Evolutionary conservation across 1,139 yeast genomes (phyloP).

Genomic region (Taphrina wiesneri): DNA sequence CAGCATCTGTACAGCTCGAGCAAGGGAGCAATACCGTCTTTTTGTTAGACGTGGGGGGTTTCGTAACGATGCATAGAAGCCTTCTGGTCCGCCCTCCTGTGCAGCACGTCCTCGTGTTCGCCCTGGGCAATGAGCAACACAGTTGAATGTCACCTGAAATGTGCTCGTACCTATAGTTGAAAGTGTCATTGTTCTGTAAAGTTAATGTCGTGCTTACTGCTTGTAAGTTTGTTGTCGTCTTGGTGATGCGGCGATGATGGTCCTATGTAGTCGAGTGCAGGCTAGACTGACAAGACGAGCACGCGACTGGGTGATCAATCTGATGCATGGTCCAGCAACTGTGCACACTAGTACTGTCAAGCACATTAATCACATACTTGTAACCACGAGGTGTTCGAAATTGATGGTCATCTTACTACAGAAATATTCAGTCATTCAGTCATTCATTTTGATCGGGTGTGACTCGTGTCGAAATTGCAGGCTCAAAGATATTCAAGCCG

Average conservation of each 20-base stretch:
- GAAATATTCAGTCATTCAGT: background rate
- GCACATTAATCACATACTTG: background rate
- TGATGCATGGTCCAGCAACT: background rate
- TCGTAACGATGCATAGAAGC: background rate
- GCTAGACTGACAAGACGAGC: background rate
- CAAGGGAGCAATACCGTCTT: background rate
- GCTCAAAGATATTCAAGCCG: too few relatives aligned
- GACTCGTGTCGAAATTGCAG: too few relatives aligned
- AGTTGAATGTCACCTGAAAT: background rate
- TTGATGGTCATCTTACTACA: background rate
- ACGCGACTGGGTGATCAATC: background rate
- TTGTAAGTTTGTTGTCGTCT: too few relatives aligned
- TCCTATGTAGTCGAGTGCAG: background rate
- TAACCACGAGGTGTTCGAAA: background rate
- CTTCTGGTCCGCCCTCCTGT: background rate
- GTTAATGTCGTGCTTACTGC: background rate
- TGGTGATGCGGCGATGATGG: background rate
- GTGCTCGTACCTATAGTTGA: background rate
- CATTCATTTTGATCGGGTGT: background rate
- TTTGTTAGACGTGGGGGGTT: background rate
- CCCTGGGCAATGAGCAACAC: background rate
- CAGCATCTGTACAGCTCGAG: background rate
- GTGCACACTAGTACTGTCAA: background rate
- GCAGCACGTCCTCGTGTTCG: slow-evolving; percentile 18
- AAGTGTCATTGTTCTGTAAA: background rate